Base-by-base conservation (phyloP, 352 stramenopile genomes). In the Globisporangium recalcitrans region DNA sequence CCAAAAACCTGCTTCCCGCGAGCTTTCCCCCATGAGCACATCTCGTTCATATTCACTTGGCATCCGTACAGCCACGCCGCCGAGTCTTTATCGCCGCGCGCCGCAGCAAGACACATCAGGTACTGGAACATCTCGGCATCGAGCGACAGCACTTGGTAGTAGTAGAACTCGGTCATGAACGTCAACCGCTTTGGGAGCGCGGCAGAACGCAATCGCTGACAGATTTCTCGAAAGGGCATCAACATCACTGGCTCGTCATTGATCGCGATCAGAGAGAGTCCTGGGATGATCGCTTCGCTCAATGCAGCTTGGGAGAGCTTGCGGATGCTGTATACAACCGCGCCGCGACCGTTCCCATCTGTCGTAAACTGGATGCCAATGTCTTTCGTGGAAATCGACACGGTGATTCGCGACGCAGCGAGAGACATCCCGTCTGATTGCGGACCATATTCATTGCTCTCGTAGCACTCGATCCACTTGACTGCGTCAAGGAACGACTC, bases 161-260 rank as follows among this genome's bases (percentile, higher is more conserved):
- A 92, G 61, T 88, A 92, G 64, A 92, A 89, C 54, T 93, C 84
- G 8, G 80, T 82, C 65, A 95, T 74, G 56, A 95, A 95, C 6
- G 81, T 91, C 24, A 95, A 65, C 11, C 80, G 80, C 64, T 95
- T 95, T 0, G 87, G 87, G 19, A 95, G 63, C 7, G 74, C 42
- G 5, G 87, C 87, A 9, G 76, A 78, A 29, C 83, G 80, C 3
- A 93, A 61, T 5, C 69, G 73, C 13, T 78, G 71, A 38, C 84
- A 79, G 14, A 94, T 82, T n/a, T 93, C 86, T n/a, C 76, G 70
- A 31, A 93, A 89, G 8, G 87, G 67, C 80, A 91, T 91, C 0
- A 84, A 62, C 24, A 93, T 77, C 32, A 95, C 87, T 5, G 86
- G 82, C 38, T 90, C 81, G 31, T 90, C 80, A 42, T 95, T 95